These are phyloP conservation scores for Diaporthe sp. DNA, from an alignment of 2,329 filamentous ascomycete genomes.

Conservation along the genomic window DNA sequence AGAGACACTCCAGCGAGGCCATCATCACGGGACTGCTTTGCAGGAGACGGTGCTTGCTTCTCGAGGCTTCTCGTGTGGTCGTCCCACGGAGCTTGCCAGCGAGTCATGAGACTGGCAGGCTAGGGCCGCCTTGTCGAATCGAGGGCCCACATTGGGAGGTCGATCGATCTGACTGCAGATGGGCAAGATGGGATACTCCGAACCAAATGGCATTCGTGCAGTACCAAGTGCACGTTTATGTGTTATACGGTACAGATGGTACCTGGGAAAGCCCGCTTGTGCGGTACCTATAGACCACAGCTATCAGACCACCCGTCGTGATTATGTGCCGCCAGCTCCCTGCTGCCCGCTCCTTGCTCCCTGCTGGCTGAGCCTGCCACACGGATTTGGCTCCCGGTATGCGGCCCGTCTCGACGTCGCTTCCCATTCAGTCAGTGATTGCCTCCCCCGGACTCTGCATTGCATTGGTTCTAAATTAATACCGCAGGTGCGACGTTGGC, in stretches of 20 bases:
- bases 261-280: neutral
- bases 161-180: slow-evolving; percentile 30
- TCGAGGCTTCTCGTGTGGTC: slow-evolving; percentile 1
- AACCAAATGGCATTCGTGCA: neutral
- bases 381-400: slow-evolving; percentile 29
- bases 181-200: slow-evolving; percentile 20
- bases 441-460: slow-evolving; percentile 5
- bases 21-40: slow-evolving; percentile 9
- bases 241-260: neutral
- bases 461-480: slow-evolving; percentile 25
- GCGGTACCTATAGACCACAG: no score
- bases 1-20: slow-evolving; percentile 15
- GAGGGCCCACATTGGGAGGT: slow-evolving; percentile 11
- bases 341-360: neutral
- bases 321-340: neutral
- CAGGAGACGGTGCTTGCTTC: slow-evolving; percentile 8
- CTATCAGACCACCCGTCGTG: neutral
- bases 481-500: slow-evolving; percentile 21
- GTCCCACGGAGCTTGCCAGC: slow-evolving; percentile 18
- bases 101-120: slow-evolving; percentile 17
- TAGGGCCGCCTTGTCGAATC: slow-evolving; percentile 2
- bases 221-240: neutral
- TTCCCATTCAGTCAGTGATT: neutral
- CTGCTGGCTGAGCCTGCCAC: slow-evolving; percentile 12
- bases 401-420: slow-evolving; percentile 13